phyloP scores from a whole-genome alignment of 2,329 filamentous ascomycete species.

The Parasarocladium wereldwijsianum region DNA sequence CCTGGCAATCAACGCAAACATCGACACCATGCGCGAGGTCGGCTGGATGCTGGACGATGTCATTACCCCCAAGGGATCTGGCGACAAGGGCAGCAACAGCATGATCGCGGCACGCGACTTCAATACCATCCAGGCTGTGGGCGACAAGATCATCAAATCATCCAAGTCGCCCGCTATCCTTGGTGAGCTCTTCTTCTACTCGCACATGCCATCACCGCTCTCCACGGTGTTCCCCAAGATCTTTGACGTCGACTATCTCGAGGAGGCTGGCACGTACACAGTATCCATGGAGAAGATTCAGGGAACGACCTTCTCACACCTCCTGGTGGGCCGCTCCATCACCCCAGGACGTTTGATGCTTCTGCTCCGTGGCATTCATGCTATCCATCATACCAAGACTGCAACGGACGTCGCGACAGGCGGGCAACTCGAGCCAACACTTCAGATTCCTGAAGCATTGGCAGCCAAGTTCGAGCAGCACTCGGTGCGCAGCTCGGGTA shows the following conservation, averaged over 20 bases:
- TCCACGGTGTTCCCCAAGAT: slow-evolving; percentile 11
- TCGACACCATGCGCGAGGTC: slow-evolving; percentile 14
- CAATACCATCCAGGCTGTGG: slow-evolving; percentile 16
- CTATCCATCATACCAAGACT: slow-evolving; percentile 4
- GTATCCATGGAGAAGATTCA: slow-evolving; percentile 15
- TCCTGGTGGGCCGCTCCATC: slow-evolving; percentile 16
- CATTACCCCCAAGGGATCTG: slow-evolving; percentile 5
- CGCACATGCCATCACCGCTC: slow-evolving; percentile 13
- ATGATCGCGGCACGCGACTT: slow-evolving; percentile 16
- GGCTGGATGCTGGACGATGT: slow-evolving; percentile 15
- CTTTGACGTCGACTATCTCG: slow-evolving; percentile 13
- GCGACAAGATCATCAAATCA: slow-evolving; percentile 16
- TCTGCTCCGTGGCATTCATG: slow-evolving; percentile 11
- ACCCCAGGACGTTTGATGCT: slow-evolving; percentile 13
- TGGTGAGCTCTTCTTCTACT: slow-evolving; percentile 18
- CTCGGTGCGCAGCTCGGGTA: slow-evolving; percentile 7
- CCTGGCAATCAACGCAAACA: slow-evolving; percentile 13
- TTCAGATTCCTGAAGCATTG: slow-evolving; percentile 11
- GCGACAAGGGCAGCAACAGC: slow-evolving; percentile 11
- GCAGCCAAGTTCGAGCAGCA: slow-evolving; percentile 11
- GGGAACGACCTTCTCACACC: slow-evolving; percentile 14
- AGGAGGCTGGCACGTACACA: slow-evolving; percentile 12
- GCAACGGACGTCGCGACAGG: no score
- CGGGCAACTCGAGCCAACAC: no score
- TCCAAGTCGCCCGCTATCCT: slow-evolving; percentile 16